Base-by-base conservation (phyloP, 78 protist genomes). In the Dictyostelium capitatum region DNA sequence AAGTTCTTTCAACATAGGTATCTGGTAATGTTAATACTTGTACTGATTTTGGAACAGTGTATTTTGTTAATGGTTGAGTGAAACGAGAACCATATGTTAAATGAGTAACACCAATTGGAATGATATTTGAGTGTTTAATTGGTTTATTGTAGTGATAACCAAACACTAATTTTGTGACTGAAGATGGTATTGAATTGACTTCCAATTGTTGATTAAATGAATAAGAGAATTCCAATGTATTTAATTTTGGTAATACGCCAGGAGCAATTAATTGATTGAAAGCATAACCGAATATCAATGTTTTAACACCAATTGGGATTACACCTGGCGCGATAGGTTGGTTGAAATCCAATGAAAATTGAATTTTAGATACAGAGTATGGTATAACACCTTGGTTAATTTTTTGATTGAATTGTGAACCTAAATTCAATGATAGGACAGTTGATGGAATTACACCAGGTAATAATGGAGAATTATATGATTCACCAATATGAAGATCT, bases 71-170 rank as follows among this genome's bases (percentile, higher is more conserved):
- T 10, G 59, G 4, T 46, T 47, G 51, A n/a, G n/a, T 46, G n/a
- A 46, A 73, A n/a, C 20, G 30, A 6, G 30, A 30, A 2, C 79
- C 79, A 47, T 6, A 47, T 2, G 30, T 73, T 46, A 73, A n/a
- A 23, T n/a, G 28, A 6, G 28, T 20, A 2, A 73, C 28, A 6
- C 54, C 41, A 20, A 15, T 46, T 73, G 79, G 79, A 73, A 73
- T 73, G 0, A 47, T 73, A 46, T 30, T 30, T 32, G 47, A 23
- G 7, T 25, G 30, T 10, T 56, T 28, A 30, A 79, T 54, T 32
- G 73, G 65, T 37, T 28, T 15, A n/a, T 82, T 59, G 25, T 62
- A 80, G 47, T 32, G 19, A 25, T 79, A 79, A 8, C 89, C 89
- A 64, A 82, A 47, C 2, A 67, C 30, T 19, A 82, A 19, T 23